phyloP scores from a whole-genome alignment of 768 basidiomycete genomes.

The Baorangia bicolor region DNA sequence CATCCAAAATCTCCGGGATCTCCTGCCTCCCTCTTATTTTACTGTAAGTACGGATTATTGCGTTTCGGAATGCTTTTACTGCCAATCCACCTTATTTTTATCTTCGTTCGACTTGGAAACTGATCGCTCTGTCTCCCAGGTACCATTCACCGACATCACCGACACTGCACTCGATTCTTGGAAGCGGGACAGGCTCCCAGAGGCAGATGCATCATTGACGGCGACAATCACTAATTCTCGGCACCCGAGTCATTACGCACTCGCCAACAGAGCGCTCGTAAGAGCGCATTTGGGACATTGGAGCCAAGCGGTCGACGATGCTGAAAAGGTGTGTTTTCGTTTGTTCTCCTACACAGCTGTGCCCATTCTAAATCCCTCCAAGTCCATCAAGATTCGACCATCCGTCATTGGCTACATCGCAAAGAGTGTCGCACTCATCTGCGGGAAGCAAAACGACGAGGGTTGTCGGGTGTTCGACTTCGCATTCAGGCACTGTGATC shows the following conservation, averaged over 20 bases:
- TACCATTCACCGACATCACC: background rate
- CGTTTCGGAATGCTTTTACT: background rate
- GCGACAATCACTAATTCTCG: background rate
- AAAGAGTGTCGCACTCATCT: too few species aligned
- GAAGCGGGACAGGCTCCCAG: background rate
- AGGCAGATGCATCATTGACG: background rate
- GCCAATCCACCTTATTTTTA: background rate
- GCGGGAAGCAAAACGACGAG: too few species aligned
- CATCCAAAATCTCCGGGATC: background rate
- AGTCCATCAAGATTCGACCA: too few species aligned
- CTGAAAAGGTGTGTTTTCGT: too few species aligned
- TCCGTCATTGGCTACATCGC: too few species aligned
- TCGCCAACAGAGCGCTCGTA: constrained; percentile 8
- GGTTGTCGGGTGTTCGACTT: too few species aligned
- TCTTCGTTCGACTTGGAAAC: background rate
- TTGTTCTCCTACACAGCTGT: too few species aligned
- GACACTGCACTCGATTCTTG: background rate
- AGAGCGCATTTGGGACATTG: background rate
- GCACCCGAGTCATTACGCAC: too few species aligned
- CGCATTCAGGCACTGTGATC: too few species aligned
- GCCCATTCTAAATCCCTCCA: too few species aligned
- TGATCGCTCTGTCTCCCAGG: background rate
- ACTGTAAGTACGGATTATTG: background rate
- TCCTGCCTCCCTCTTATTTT: too few species aligned
- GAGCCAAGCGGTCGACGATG: too few species aligned